phyloP scores from a whole-genome alignment of 129 eudicot species.

The Artemisia annua region DNA sequence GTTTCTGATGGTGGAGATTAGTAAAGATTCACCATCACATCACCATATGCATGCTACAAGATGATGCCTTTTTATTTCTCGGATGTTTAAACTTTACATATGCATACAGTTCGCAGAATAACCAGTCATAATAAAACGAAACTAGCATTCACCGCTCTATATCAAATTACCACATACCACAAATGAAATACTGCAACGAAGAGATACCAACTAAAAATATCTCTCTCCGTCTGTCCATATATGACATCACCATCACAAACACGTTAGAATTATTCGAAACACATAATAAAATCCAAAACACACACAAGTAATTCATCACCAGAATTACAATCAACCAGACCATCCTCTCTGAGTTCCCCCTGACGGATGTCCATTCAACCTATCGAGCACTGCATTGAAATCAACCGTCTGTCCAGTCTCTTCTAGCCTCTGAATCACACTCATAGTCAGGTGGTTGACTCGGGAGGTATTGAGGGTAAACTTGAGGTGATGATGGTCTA shows the following conservation, averaged over 20 bases:
- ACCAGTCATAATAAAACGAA: conserved; percentile 10
- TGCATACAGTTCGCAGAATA: conserved; percentile 8
- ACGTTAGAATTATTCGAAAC: conserved; percentile 45
- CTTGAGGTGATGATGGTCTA: conserved; percentile 37
- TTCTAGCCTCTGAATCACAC: conserved; percentile 87
- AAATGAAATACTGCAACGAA: conserved; percentile 15
- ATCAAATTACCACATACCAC: conserved; percentile 14
- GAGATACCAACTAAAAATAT: conserved; percentile 39
- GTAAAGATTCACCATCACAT: background rate
- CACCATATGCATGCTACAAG: background rate
- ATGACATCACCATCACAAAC: conserved; percentile 35
- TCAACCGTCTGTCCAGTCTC: conserved; percentile 86
- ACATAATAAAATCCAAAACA: background rate
- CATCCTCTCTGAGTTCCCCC: conserved; percentile 75
- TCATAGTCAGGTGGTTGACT: conserved; percentile 34
- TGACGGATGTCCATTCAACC: conserved; percentile 69
- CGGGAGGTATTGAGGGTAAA: conserved; percentile 53
- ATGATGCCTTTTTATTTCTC: background rate
- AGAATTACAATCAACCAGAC: conserved; percentile 52
- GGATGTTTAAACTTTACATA: conserved; percentile 8
- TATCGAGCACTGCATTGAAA: conserved; percentile 82
- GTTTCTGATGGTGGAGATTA: background rate
- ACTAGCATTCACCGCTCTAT: conserved; percentile 17
- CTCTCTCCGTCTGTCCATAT: conserved; percentile 38
- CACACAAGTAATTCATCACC: conserved; percentile 21